phyloP scores from a whole-genome alignment of 2,329 filamentous ascomycete genomes.

The Neonectria ditissima region DNA sequence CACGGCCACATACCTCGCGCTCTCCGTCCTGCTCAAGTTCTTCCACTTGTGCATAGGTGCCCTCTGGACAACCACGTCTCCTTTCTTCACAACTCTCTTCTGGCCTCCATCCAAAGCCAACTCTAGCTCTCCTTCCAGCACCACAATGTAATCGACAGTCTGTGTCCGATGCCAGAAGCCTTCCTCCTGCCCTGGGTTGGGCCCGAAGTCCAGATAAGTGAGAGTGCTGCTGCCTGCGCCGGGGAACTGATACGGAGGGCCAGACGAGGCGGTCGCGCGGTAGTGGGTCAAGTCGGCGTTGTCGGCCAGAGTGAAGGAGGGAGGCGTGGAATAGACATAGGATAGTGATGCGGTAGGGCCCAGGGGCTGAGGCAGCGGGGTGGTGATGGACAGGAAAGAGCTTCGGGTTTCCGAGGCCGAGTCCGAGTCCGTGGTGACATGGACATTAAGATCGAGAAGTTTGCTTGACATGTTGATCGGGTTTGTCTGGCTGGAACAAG shows the following conservation, averaged over 20 bases:
- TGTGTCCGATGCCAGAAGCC: background rate
- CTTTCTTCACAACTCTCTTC: background rate
- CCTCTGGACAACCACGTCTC: background rate
- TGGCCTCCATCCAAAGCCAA: background rate
- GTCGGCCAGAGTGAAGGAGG: background rate
- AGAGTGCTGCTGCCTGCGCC: background rate
- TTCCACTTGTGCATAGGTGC: constrained; percentile 1
- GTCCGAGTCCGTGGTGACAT: background rate
- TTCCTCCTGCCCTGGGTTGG: background rate
- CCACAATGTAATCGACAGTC: background rate
- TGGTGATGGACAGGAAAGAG: background rate
- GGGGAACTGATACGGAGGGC: background rate
- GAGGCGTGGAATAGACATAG: background rate
- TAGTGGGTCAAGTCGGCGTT: background rate
- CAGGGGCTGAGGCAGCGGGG: background rate
- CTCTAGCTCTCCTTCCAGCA: background rate
- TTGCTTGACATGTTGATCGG: background rate
- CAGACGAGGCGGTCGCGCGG: background rate
- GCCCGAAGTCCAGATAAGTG: background rate
- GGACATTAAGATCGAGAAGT: background rate
- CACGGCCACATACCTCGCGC: background rate
- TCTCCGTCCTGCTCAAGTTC: background rate
- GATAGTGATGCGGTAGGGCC: background rate
- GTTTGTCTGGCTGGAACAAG: background rate
- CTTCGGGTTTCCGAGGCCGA: background rate